Conservation (phyloP, 306 rosid genomes). For the Vigna hirtella region DNA sequence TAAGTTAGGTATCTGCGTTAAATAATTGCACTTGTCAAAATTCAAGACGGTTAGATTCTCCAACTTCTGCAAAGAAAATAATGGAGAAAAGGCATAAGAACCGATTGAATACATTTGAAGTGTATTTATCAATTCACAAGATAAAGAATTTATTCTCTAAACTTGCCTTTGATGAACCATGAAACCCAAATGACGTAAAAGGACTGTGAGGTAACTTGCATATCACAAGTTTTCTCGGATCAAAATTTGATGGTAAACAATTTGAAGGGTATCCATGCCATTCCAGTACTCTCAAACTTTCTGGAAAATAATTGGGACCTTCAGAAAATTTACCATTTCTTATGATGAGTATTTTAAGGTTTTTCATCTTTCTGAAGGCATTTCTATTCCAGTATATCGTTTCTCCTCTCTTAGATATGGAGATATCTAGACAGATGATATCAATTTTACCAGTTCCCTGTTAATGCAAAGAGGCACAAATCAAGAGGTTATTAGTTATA, state of each 20-base stretch:
- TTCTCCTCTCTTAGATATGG: neutral
- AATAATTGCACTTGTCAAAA: neutral
- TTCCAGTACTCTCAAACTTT: neutral
- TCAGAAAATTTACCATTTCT: neutral
- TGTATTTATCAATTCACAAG: neutral
- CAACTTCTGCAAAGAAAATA: neutral
- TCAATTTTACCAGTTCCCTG: neutral
- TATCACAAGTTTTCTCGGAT: neutral
- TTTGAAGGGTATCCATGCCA: neutral
- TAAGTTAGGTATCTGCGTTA: constrained; percentile 31
- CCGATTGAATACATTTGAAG: neutral
- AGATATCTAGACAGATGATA: neutral
- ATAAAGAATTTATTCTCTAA: no score
- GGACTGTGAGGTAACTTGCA: neutral
- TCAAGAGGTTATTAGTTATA: no score
- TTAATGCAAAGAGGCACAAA: neutral
- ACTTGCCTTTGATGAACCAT: neutral
- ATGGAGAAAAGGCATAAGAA: neutral
- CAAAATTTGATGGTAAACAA: constrained; percentile 1
- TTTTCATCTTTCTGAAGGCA: neutral
- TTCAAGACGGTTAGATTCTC: neutral
- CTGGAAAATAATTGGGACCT: neutral
- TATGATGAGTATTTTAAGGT: neutral
- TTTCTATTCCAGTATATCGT: neutral
- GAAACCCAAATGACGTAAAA: neutral